Base-by-base conservation (phyloP, 2,329 filamentous ascomycete species). In the Ceratocystis cubensis region DNA sequence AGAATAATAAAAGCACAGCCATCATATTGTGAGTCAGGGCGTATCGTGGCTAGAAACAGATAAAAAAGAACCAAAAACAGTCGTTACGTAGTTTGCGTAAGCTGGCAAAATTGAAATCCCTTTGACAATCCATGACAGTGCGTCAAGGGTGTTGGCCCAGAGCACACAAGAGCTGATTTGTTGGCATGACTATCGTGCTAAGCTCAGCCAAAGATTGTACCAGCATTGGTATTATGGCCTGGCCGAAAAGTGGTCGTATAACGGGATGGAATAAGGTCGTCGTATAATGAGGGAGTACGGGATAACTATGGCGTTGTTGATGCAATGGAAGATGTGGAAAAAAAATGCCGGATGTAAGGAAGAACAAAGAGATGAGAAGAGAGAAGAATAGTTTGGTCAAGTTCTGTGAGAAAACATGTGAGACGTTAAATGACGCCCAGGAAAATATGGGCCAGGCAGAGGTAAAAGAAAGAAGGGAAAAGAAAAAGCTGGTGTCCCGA, bases 401-500 rank as follows among this genome's bases (percentile, higher is more conserved):
- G 8, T n/a, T 48, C 44, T n/a, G 44, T 15, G n/a, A 30, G 41
- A 22, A 41, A 62, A 63, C 20, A 63, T 48, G 25, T 22, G 48
- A 53, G 48, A 53, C 8, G 48, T 25, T 53, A 63, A 28, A 63
- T 20, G 61, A 28, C n/a, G 45, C 48, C 59, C 37, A 66, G 45
- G n/a, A 63, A 63, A 65, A 59, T 28, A 65, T 45, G 63, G 41
- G 17, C 25, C 17, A 37, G 53, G 37, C 25, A 61, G 30, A 64
- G 48, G 50, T n/a, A 61, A 48, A 68, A 69, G 69, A 73, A 66
- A 69, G 8, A 67, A 66, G 64, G 50, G 63, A 46, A 41, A 61
- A 64, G 48, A 70, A 71, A 76, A 76, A 73, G 73, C 73, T 74
- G 65, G 68, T 63, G 20, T 53, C 44, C 20, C 10, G 28, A 53